A percentile compares a stretch with the other conserved stretches of the same genome.
Evolutionary conservation across 1,139 yeast species (phyloP).

Genomic region (Suhomyces ambrosiae): DNA sequence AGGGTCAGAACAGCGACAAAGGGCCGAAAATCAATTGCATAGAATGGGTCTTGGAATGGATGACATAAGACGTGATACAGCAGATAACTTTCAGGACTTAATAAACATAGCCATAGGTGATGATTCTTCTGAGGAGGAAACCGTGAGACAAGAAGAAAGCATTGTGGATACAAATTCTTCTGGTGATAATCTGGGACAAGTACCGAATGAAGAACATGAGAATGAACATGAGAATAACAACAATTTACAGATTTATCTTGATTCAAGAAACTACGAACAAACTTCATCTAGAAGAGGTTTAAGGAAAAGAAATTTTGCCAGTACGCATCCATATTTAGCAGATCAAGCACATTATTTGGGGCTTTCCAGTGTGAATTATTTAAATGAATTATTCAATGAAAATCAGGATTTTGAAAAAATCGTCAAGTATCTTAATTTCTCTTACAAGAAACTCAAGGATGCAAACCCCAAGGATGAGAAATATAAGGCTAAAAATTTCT

Average conservation of each 20-base stretch:
- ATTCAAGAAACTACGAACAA: constrained; percentile 18
- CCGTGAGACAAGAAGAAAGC: no score
- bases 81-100: constrained; percentile 4
- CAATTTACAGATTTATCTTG: constrained; percentile 19
- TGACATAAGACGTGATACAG: no score
- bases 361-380: constrained; percentile 35
- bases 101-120: constrained; percentile 2
- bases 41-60: not conserved
- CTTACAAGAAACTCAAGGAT: constrained; percentile 35
- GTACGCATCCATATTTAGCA: constrained; percentile 50
- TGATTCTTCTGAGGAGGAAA: constrained; percentile 5
- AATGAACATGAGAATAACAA: constrained; percentile 16
- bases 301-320: constrained; percentile 47
- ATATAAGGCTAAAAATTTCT: constrained; percentile 42
- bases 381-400: constrained; percentile 40
- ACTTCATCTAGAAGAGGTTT: constrained; percentile 33
- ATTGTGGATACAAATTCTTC: no score
- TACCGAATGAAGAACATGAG: constrained; percentile 1
- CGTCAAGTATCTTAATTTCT: constrained; percentile 38
- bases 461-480: constrained; percentile 44
- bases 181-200: not conserved
- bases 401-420: constrained; percentile 39
- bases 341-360: constrained; percentile 53
- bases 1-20: constrained; percentile 10
- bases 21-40: constrained; percentile 1